phyloP scores from a whole-genome alignment of 106 monocot genomes.

The Dendrobium officinale region DNA sequence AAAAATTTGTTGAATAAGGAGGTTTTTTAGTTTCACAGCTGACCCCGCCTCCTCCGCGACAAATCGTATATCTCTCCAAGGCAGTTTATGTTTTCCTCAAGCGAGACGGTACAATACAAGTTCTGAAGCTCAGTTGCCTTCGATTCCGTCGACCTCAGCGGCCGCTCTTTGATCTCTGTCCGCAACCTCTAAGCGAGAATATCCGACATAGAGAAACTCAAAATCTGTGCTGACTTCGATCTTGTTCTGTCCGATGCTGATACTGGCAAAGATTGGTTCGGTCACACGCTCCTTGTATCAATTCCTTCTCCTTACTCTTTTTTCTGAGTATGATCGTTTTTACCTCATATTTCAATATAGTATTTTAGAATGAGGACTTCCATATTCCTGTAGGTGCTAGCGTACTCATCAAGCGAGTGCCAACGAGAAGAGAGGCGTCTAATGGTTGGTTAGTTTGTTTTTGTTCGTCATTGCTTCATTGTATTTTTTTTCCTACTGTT shows the following conservation, averaged over 20 bases:
- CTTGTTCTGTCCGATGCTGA: constrained; percentile 50
- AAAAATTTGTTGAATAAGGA: no score
- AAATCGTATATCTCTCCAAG: no score
- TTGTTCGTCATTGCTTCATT: background rate
- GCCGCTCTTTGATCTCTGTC: constrained; percentile 37
- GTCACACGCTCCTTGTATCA: background rate
- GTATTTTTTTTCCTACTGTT: background rate
- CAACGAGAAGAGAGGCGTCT: constrained; percentile 7
- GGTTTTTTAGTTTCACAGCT: no score
- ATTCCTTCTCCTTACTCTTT: background rate
- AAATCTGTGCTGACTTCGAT: constrained; percentile 29
- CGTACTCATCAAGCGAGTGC: constrained; percentile 53
- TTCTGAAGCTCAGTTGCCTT: constrained; percentile 47
- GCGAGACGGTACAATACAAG: constrained; percentile 45
- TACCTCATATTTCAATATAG: constrained; percentile 10
- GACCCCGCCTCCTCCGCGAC: no score
- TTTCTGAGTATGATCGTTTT: background rate
- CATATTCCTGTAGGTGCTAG: constrained; percentile 42
- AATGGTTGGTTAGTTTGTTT: constrained; percentile 15
- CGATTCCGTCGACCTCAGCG: constrained; percentile 43
- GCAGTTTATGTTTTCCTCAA: background rate
- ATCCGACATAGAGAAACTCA: constrained; percentile 29
- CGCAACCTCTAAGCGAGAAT: constrained; percentile 41
- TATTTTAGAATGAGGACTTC: constrained; percentile 36
- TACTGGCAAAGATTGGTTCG: constrained; percentile 17